Percentiles rank a stretch among this genome's conserved stretches.
Conservation (phyloP, 768 basidiomycete genomes). For the Myochromella boudieri region DNA sequence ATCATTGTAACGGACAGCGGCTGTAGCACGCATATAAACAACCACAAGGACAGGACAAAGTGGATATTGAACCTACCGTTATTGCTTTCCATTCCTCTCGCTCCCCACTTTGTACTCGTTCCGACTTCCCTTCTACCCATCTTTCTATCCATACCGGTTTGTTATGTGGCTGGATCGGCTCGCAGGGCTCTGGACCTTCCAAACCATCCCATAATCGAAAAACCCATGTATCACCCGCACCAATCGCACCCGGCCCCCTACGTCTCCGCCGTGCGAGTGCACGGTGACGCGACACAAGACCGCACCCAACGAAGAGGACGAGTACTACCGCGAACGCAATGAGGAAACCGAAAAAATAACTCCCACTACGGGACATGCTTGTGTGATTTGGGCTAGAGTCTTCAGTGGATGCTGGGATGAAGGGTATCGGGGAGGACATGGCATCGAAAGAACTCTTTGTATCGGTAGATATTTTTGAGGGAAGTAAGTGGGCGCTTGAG, state of each 20-base stretch:
- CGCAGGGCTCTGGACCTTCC: no score
- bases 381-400: no score
- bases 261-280: conserved; percentile 26
- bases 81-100: neutral
- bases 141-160: conserved; percentile 19
- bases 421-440: neutral
- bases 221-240: conserved; percentile 20
- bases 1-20: neutral
- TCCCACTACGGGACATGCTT: conserved; percentile 35
- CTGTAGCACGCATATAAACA: neutral
- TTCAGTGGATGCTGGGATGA: conserved; percentile 5
- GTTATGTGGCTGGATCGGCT: neutral
- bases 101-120: neutral
- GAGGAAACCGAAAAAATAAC: conserved; percentile 54
- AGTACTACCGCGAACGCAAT: conserved; percentile 48
- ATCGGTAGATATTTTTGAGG: no score
- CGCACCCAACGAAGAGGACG: conserved; percentile 51
- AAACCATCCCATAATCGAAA: conserved; percentile 3
- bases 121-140: conserved; percentile 5
- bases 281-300: conserved; percentile 46
- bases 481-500: no score
- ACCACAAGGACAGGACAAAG: neutral
- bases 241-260: conserved; percentile 4
- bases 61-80: neutral
- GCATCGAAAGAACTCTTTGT: no score